phyloP scores from a whole-genome alignment of 805 yeast genomes.

The Candida argentea region DNA sequence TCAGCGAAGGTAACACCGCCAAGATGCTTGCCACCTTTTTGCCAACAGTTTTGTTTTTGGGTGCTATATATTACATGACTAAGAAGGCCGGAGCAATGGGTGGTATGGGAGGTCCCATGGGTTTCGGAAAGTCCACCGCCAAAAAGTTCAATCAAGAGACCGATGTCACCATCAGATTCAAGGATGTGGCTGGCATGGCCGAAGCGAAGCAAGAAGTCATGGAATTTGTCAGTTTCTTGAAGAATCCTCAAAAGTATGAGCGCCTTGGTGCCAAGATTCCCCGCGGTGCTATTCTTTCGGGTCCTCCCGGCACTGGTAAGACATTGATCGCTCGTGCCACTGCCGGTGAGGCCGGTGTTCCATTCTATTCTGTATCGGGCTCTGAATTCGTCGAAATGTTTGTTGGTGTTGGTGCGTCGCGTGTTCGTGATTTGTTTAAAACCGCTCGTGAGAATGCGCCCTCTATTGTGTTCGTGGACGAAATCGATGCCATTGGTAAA shows the following conservation, averaged over 20 bases:
- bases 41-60: conserved; percentile 85
- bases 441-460: conserved; percentile 94
- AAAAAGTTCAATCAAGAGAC: conserved; percentile 86
- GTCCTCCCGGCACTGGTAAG: conserved; percentile 99
- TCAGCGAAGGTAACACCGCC: conserved; percentile 57
- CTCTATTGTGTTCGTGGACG: conserved; percentile 92
- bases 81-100: conserved; percentile 57
- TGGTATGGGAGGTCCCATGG: conserved; percentile 73
- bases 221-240: conserved; percentile 93
- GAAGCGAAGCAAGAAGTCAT: conserved; percentile 96
- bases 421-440: conserved; percentile 91
- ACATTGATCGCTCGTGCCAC: conserved; percentile 95
- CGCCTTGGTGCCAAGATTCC: conserved; percentile 95
- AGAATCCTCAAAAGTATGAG: conserved; percentile 85
- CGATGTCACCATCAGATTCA: conserved; percentile 78
- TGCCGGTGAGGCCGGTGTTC: conserved; percentile 98
- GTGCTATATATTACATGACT: conserved; percentile 78
- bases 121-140: conserved; percentile 86
- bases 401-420: conserved; percentile 97
- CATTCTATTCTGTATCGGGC: conserved; percentile 91
- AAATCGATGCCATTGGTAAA: conserved; percentile 98
- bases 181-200: conserved; percentile 94
- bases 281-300: conserved; percentile 93
- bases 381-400: conserved; percentile 98
- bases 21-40: conserved; percentile 61